Conservation (phyloP, 2,329 filamentous ascomycete species). For the Emericellopsis cladophorae region DNA sequence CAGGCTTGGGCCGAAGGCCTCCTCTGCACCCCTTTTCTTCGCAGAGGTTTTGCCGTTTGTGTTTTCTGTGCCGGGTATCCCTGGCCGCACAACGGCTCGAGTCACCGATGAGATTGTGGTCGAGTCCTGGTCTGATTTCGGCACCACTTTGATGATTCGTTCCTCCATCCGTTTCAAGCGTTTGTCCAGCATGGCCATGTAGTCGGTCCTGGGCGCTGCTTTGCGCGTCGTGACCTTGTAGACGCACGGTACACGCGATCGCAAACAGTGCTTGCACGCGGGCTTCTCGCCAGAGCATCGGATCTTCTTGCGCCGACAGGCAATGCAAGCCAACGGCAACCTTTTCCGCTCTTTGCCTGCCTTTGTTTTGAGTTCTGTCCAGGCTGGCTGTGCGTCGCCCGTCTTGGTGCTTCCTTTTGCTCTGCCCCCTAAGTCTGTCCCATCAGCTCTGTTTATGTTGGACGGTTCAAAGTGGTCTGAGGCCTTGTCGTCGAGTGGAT, state of each 20-base stretch:
- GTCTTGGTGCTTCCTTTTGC: constrained; percentile 46
- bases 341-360: constrained; percentile 94
- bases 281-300: constrained; percentile 96
- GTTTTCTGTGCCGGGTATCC: constrained; percentile 38
- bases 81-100: constrained; percentile 74
- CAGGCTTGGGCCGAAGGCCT: constrained; percentile 74
- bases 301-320: constrained; percentile 94
- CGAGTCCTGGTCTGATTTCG: constrained; percentile 67
- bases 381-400: constrained; percentile 45
- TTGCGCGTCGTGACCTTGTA: constrained; percentile 96
- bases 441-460: constrained; percentile 32
- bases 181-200: constrained; percentile 98
- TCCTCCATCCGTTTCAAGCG: constrained; percentile 95
- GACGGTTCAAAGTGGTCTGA: constrained; percentile 47
- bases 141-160: constrained; percentile 88
- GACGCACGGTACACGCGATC: constrained; percentile 87
- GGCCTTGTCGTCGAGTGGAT: constrained; percentile 38
- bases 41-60: constrained; percentile 23
- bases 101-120: constrained; percentile 45
- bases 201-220: constrained; percentile 87
- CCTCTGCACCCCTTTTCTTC: constrained; percentile 76
- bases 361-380: constrained; percentile 79
- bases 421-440: constrained; percentile 39
- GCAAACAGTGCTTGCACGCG: constrained; percentile 88
- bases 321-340: constrained; percentile 85